Conservation (phyloP, 495 filamentous ascomycete genomes). For the Friedmanniomyces simplex region DNA sequence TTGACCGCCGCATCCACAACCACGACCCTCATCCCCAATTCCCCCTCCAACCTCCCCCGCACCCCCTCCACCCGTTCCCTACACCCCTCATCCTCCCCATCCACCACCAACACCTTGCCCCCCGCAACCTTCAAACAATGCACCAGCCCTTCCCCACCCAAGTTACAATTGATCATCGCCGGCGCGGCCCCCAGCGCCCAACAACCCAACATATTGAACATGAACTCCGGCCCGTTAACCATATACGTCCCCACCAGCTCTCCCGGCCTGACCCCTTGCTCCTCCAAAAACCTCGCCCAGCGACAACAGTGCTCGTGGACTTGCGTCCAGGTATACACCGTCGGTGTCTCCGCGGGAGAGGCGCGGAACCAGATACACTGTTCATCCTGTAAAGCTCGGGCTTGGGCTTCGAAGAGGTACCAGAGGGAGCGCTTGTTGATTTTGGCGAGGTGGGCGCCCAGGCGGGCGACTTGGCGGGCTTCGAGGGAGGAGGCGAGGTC, state of each 20-base stretch:
- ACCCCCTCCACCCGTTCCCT: constrained; percentile 46
- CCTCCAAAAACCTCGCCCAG: constrained; percentile 55
- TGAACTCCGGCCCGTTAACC: constrained; percentile 57
- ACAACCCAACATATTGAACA: constrained; percentile 51
- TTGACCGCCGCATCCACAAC: constrained; percentile 40
- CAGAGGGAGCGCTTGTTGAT: constrained; percentile 47
- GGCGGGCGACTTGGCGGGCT: background rate
- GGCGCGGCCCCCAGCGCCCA: constrained; percentile 57
- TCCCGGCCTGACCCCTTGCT: constrained; percentile 49
- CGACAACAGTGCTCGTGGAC: constrained; percentile 45
- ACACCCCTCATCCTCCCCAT: constrained; percentile 51
- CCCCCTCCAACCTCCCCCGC: constrained; percentile 35
- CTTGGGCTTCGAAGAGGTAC: constrained; percentile 53
- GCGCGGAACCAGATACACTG: constrained; percentile 42
- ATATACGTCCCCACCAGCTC: constrained; percentile 62
- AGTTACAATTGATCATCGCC: constrained; percentile 63
- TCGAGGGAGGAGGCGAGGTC: constrained; percentile 37
- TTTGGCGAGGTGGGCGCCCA: constrained; percentile 14
- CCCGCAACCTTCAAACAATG: constrained; percentile 57
- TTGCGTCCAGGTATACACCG: constrained; percentile 53
- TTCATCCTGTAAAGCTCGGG: constrained; percentile 35
- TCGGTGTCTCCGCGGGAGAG: constrained; percentile 38
- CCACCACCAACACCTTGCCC: constrained; percentile 53
- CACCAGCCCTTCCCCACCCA: constrained; percentile 52
- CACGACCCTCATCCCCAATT: constrained; percentile 45